Evolutionary conservation across 257 asterid genomes (phyloP), one percentile per base, ranked within the genome.

Genomic region (Fraxinus excelsior): DNA sequence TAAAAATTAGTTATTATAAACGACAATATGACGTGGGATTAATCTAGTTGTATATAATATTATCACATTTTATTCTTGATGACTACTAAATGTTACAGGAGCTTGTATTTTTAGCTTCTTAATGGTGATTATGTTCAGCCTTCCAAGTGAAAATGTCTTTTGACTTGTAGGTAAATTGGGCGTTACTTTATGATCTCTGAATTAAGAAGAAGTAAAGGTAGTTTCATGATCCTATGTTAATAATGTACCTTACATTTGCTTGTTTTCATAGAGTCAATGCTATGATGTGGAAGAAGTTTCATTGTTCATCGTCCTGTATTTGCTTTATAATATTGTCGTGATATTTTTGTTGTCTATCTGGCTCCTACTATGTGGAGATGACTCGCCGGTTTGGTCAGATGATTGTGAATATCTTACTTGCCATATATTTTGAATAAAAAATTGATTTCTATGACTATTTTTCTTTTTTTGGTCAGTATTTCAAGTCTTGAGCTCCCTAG

Each of bases 151-250:
- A 87, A 79, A 83, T 84, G 79, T 91, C 90, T 91, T 89, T 87
- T 90, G 88, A 80, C 92, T 92, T 95, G 98, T 92, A 95, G 98
- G 97, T 87, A 87, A 86, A 77, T 70, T 91, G 91, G 95, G 93
- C 93, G n/a, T n/a, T 88, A 85, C 97, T 92, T 90, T 83, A 86
- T 90, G 97, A 91, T 88, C 92, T 88, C 97, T 90, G 98, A 93
- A 88, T 84, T 90, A 91, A 86, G 92, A 86, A 84, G 94, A 88
- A 87, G 89, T 89, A 84, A 90, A 93, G 98, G 97, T 93, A 91
- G 96, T 82, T 88, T 90, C 90, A 78, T 83, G 93, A 85, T 91
- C 87, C 85, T 86, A 76, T 76, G 68, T 80, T 78, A 80, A 76
- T 81, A 67, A 72, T 10, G 68, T 26, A 62, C 68, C n/a, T 62